Conservation (phyloP, 345 rosid genomes). For the Syzygium grande region DNA sequence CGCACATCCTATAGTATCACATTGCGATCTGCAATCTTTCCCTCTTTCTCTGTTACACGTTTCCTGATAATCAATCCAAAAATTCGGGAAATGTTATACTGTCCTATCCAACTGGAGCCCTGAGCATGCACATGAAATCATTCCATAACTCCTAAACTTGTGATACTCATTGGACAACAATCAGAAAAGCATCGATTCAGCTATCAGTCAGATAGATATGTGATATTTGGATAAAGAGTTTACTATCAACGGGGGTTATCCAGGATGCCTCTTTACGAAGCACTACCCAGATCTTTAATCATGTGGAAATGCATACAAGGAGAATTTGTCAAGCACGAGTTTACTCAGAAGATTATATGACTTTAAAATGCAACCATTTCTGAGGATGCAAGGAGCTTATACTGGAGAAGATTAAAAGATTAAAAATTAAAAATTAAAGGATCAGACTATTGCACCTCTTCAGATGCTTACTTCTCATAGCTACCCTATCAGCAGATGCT, state of each 20-base stretch:
- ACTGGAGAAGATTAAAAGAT: background rate
- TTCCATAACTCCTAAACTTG: background rate
- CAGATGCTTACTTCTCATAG: slow-evolving; percentile 59
- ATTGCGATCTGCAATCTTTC: background rate
- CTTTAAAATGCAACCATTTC: background rate
- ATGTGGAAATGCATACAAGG: background rate
- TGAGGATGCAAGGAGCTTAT: background rate
- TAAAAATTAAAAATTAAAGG: background rate
- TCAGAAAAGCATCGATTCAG: background rate
- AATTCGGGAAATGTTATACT: background rate
- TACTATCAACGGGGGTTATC: background rate
- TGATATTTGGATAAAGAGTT: background rate
- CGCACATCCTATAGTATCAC: background rate
- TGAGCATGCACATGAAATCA: background rate
- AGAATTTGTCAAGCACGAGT: background rate
- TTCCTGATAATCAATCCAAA: background rate
- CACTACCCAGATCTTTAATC: background rate
- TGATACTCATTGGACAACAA: background rate
- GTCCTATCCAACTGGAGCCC: background rate
- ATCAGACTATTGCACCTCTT: slow-evolving; percentile 42
- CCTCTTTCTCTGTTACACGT: background rate
- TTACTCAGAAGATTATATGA: background rate
- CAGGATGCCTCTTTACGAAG: background rate
- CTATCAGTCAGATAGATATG: background rate
- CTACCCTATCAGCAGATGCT: slow-evolving; percentile 65